Conservation (phyloP, 768 basidiomycete species). For the Suillus sp. region DNA sequence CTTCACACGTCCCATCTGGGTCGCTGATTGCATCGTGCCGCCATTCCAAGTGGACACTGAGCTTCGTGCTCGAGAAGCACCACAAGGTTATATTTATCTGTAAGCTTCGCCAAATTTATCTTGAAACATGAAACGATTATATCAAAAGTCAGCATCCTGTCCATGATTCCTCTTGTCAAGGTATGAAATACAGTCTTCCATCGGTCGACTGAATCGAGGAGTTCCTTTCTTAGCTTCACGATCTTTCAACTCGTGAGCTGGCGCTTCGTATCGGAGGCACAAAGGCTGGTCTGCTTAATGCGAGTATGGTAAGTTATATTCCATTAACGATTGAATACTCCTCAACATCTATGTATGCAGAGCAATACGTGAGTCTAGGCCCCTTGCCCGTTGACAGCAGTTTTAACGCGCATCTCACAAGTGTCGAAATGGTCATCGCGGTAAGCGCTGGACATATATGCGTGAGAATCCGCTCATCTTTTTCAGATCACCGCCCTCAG, state of each 20-base stretch:
- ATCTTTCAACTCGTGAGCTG: conserved; percentile 73
- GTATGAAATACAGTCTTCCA: conserved; percentile 34
- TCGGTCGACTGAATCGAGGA: not conserved
- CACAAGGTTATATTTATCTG: conserved; percentile 64
- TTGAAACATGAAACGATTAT: not conserved
- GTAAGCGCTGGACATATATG: conserved; percentile 42
- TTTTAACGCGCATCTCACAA: conserved; percentile 22
- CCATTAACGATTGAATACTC: conserved; percentile 3
- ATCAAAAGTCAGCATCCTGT: conserved; percentile 58
- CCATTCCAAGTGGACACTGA: conserved; percentile 54
- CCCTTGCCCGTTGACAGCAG: conserved; percentile 7
- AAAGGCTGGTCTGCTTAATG: conserved; percentile 78
- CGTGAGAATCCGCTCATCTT: not conserved
- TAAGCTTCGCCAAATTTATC: conserved; percentile 35
- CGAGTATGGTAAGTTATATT: conserved; percentile 61
- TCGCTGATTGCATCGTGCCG: not conserved
- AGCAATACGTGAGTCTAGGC: conserved; percentile 54
- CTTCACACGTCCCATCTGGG: not conserved
- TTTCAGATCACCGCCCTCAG: conserved; percentile 72
- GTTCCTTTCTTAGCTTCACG: conserved; percentile 58
- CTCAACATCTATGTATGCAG: conserved; percentile 35
- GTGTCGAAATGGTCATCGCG: conserved; percentile 69
- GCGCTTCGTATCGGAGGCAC: conserved; percentile 75
- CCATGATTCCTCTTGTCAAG: conserved; percentile 80
- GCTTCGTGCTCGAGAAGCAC: conserved; percentile 47